Evolutionary conservation across 768 basidiomycete species (phyloP), one percentile per base, ranked within the genome.

Genomic region (Kwoniella sp.): DNA sequence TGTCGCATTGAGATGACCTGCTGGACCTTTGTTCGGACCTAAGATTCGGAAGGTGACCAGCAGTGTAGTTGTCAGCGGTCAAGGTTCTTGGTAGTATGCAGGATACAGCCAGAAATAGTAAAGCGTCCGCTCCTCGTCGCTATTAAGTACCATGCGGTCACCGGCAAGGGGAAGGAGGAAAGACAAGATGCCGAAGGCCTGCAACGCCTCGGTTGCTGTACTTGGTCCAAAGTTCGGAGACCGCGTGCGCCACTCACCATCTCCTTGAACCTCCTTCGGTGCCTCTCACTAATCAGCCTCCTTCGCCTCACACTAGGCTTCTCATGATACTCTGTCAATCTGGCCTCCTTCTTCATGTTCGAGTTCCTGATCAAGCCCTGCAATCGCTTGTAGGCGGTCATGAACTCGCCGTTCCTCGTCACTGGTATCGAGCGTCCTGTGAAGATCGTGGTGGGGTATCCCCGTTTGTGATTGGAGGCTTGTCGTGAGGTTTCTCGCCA

Each of bases 241-340:
- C n/a, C n/a, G n/a, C n/a, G n/a, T n/a, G n/a, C n/a, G n/a, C n/a
- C 15, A 68, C 66, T 59, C 45, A 68, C 66, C 66, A 68, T 68
- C 57, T 68, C 66, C 61, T 63, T 62, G 45, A 68, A 68, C 47
- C 66, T 68, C 51, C 66, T 54, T 34, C 66, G 30, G 55, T 68
- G 66, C 38, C 66, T 52, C 48, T 68, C 66, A 48, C 48, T 54
- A 23, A 68, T 47, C 45, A 68, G 60, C 52, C 66, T 68, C 57
- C 66, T 63, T 52, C 52, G 58, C 55, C 53, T 58, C 5, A 63
- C 66, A 41, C 50, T 41, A 13, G 66, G 66, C 31, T 68, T 68
- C 53, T 68, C 66, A 55, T 68, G 52, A 55, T 50, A 68, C 51
- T 68, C 66, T 12, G 57, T 56, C 53, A 68, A 47, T 29, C 61